Conservation (phyloP, 768 basidiomycete species). For the Favolaschia claudopus region DNA sequence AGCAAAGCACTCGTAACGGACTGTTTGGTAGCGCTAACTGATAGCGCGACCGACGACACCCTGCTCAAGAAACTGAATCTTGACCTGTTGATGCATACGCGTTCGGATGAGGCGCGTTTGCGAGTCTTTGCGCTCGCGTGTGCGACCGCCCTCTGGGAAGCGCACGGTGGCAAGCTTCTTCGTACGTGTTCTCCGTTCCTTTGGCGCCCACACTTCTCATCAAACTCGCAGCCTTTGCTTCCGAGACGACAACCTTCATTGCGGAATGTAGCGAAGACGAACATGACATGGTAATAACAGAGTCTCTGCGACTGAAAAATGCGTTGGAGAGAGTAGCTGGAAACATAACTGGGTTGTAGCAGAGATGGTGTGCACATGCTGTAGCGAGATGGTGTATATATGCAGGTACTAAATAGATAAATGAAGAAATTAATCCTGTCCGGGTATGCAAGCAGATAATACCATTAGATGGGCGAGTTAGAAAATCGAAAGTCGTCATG, state of each 20-base stretch:
- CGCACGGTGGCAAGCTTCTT: constrained; percentile 76
- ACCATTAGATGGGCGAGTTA: constrained; percentile 2
- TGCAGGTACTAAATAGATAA: constrained; percentile 14
- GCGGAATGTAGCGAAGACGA: constrained; percentile 90
- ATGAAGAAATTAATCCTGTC: constrained; percentile 25
- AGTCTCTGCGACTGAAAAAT: constrained; percentile 71
- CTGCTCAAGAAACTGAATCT: constrained; percentile 85
- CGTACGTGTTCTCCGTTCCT: constrained; percentile 50
- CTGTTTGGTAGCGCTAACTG: constrained; percentile 63
- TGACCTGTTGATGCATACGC: constrained; percentile 86
- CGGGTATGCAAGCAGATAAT: constrained; percentile 29
- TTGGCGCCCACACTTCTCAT: not conserved
- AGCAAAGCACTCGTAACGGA: constrained; percentile 53
- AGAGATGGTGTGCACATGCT: constrained; percentile 13
- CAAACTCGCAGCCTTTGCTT: constrained; percentile 63
- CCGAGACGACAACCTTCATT: constrained; percentile 87
- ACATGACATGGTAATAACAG: constrained; percentile 79
- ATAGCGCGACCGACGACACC: constrained; percentile 60
- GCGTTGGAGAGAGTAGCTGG: constrained; percentile 78
- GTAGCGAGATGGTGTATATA: constrained; percentile 2
- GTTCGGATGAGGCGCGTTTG: constrained; percentile 77
- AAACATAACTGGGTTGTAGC: constrained; percentile 57
- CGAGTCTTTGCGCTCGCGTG: constrained; percentile 76
- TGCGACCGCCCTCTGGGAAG: constrained; percentile 77
- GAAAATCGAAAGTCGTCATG: constrained; percentile 5